Conservation (phyloP, 129 eudicot genomes). For the Daucus carota region DH1_v3.0 NC_030384.2:35996001-35996500, state of each 20-base stretch:
- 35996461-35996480: not conserved
- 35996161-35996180: slow-evolving; percentile 86
- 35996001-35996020: slow-evolving; percentile 65
- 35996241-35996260: not conserved
- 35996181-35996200: slow-evolving; percentile 78
- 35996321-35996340: no score
- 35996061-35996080: slow-evolving; percentile 73
- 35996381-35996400: not conserved
- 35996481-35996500: not conserved
- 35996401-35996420: not conserved
- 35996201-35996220: slow-evolving; percentile 30
- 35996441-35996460: not conserved
- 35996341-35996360: no score
- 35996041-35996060: slow-evolving; percentile 63
- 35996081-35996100: slow-evolving; percentile 65
- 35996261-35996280: not conserved
- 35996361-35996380: no score
- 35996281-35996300: no score
- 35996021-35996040: slow-evolving; percentile 87
- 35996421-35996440: not conserved
- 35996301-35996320: no score
- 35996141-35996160: slow-evolving; percentile 68
- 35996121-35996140: slow-evolving; percentile 96
- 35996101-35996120: slow-evolving; percentile 70
- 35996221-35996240: not conserved